Conservation (phyloP, 2,329 filamentous ascomycete genomes). For the Clonostachys byssicola region DNA sequence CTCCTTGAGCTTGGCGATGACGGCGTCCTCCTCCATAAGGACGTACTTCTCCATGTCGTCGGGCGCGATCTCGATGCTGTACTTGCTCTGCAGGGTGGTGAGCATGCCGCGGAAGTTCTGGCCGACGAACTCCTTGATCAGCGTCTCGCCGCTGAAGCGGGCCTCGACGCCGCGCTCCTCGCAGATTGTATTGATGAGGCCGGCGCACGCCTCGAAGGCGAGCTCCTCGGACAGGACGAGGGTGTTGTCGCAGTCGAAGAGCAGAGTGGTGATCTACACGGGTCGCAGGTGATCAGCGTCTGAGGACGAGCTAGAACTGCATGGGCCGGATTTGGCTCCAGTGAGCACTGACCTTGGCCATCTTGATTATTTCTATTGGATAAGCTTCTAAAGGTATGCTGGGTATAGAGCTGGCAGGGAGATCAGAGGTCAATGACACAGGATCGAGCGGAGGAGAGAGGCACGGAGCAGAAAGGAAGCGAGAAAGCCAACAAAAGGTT, state of each 20-base stretch:
- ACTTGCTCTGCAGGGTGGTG: slow-evolving; percentile 67
- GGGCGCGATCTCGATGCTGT: slow-evolving; percentile 64
- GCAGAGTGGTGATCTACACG: slow-evolving; percentile 57
- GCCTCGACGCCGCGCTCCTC: slow-evolving; percentile 56
- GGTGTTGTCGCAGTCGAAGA: slow-evolving; percentile 86
- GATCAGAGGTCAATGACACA: neutral
- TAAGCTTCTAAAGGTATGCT: neutral
- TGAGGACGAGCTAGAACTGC: too few relatives aligned
- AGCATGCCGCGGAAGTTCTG: slow-evolving; percentile 96
- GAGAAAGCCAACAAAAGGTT: neutral
- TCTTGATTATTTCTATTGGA: slow-evolving; percentile 1
- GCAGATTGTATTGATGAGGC: slow-evolving; percentile 84
- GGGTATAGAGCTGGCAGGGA: neutral
- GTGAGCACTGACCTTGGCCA: slow-evolving; percentile 1
- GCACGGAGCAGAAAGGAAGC: neutral
- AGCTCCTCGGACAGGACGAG: slow-evolving; percentile 88
- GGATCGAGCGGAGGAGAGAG: neutral
- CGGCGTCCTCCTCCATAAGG: slow-evolving; percentile 72
- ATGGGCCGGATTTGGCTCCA: too few relatives aligned
- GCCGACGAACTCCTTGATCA: slow-evolving; percentile 85
- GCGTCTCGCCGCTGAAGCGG: slow-evolving; percentile 72
- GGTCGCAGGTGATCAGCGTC: too few relatives aligned
- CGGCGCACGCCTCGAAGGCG: slow-evolving; percentile 87
- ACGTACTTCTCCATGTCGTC: slow-evolving; percentile 74
- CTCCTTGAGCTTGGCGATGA: slow-evolving; percentile 74